Evolutionary conservation across 2,329 filamentous ascomycete species (phyloP), one percentile per base, ranked within the genome.

Genomic region (Atkinsonella hypoxylon): DNA sequence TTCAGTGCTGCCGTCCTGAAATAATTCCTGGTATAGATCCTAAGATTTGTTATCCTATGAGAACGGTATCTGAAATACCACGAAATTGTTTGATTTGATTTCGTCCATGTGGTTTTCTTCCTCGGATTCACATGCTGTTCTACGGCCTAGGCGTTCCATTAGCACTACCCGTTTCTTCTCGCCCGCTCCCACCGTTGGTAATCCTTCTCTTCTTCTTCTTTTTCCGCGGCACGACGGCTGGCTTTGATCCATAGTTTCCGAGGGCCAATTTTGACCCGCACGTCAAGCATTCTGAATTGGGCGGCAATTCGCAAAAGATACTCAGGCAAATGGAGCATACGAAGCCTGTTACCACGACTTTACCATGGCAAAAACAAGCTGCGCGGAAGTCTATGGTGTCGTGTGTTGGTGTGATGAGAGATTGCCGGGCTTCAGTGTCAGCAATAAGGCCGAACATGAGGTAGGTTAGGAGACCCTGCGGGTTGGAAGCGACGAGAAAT

Each of bases 281-380:
- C 0, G 89, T 95, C 55, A 93, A 70, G 64, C 89, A 95, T 56
- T 83, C 79, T 2, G 79, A 81, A 48, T 79, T 78, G 3, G 67
- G 66, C 1, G 78, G 78, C 1, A 76, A 66, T 59, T 79, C 74
- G 69, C 89, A 95, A 65, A 95, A 95, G 60, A 95, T 98, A 66
- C 88, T 95, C 43, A 98, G 73, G 63, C 93, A 98, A 58, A 98
- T 89, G 54, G 88, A 95, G 72, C 93, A 98, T 38, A 98, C 91
- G 64, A 88, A 98, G 9, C 90, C 93, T 1, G 90, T 81, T 67
- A 96, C 89, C 42, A 98, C 85, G 18, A 97, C 89, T 36, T 81
- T 81, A 47, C 91, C 78, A 69, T 98, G 93, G 65, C 93, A 98
- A 70, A 98, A 98, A 65, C 93, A 98, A 3, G 93, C 93, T n/a